Conservation (phyloP, 2,329 filamentous ascomycete species). For the Daldinia eschscholtzii region DNA sequence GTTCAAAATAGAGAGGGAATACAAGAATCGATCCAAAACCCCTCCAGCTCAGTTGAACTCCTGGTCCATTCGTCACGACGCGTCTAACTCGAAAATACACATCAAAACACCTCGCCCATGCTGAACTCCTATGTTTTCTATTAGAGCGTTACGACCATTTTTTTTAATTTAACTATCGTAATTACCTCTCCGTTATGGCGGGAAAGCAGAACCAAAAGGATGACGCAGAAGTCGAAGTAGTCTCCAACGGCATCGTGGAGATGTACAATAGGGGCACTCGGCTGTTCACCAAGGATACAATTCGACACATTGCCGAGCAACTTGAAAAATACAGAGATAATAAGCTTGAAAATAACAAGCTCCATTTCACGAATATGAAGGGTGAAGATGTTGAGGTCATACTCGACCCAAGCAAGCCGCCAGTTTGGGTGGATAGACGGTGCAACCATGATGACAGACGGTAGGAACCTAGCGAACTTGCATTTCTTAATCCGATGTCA, state of each 20-base stretch:
- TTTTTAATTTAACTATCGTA: not conserved
- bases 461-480: constrained; percentile 1
- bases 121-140: not conserved
- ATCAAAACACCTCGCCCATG: not conserved
- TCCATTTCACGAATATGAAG: constrained; percentile 11
- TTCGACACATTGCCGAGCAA: constrained; percentile 9
- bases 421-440: constrained; percentile 11
- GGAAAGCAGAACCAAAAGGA: not conserved
- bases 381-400: constrained; percentile 18
- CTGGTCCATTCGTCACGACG: not conserved
- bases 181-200: not conserved
- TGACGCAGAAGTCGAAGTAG: not conserved
- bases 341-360: not conserved
- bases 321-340: constrained; percentile 6
- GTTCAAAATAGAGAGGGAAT: not conserved
- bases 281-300: constrained; percentile 11
- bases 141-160: not conserved
- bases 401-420: constrained; percentile 1
- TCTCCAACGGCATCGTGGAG: not conserved
- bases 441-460: constrained; percentile 29
- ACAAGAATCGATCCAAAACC: not conserved
- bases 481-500: not conserved
- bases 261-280: constrained; percentile 3
- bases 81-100: not conserved
- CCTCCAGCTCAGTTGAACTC: not conserved